Base-by-base conservation (phyloP, 2,329 filamentous ascomycete species). In the Penicillium glabrum region DNA sequence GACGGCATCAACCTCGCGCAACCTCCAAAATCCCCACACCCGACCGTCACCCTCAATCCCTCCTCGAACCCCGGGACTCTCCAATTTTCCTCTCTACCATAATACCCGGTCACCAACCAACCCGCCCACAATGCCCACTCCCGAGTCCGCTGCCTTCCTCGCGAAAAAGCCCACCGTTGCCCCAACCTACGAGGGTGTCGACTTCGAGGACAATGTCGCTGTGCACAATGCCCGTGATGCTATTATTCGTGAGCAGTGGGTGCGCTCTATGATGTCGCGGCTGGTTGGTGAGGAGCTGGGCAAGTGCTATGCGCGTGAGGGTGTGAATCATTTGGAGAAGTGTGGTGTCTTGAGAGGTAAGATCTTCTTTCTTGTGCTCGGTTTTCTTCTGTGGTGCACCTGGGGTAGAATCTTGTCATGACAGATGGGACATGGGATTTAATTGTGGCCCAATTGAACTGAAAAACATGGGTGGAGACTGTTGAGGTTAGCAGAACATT, bases 261-360 rank as follows among this genome's bases (percentile, higher is more conserved):
- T 88, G 54, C 83, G 82, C 76, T 83, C 81, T 71, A 88, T 88
- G 86, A 88, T 88, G 86, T 82, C 84, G 54, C 76, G 86, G 60
- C 73, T 88, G 57, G 85, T 88, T 49, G 76, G 85, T 45, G 84
- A 88, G 71, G 86, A 88, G 76, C 78, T 88, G 81, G 83, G 83
- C 64, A 87, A 86, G 77, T 88, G 86, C 76, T 88, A 88, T 75
- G 76, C 79, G 63, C 76, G 81, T 57, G 85, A 88, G 75, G 86
- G 86, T 9, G 84, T 87, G 53, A 88, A 88, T 69, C 86, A 88
- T 72, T 72, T 88, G 67, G 85, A 88, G 80, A 88, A 87, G 75
- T 88, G 86, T 70, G 85, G 84, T 64, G 79, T 81, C 69, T 75
- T 88, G 75, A 80, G 86, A 82, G 86, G 86, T 88, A 72, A 70